Evolutionary conservation across 345 rosid genomes (phyloP), one percentile per base, ranked within the genome.

Genomic region (Citrus medica): DNA sequence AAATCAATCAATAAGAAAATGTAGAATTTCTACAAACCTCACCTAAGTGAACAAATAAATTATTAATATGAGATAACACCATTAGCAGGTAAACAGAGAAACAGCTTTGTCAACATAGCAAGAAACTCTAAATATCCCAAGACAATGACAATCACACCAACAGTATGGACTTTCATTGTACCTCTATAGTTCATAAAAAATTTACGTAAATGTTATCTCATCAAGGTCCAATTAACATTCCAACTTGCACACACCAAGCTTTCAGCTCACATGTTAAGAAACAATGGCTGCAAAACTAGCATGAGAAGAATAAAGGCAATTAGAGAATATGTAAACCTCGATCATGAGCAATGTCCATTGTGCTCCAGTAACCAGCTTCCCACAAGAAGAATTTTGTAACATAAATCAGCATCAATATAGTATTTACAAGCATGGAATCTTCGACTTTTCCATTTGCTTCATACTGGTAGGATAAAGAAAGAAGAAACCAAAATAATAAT

Each of bases 351-450:
- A 96, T 94, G 76, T 96, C 99, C 99, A 96, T 96, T 71, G 98
- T 92, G 89, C 81, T 94, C 98, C 95, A 94, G 79, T 94, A 96
- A 71, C 99, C 99, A 81, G 95, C 95, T 89, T 96, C 99, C 99
- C 99, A 96, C 98, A 97, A 94, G 83, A 92, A 96, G 82, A 96
- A 96, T 74, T 93, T 96, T 69, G 99, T 88, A 76, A 94, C 92
- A 79, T 94, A 96, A 74, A 90, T 88, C 82, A 94, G 84, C 98
- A 92, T 92, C 86, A 96, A 79, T 83, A 88, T 83, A 63, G 99
- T 96, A 86, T 93, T 96, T 74, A 96, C 98, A 76, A 94, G 86
- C 94, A 96, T 92, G 71, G 99, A 94, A 83, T 97, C 98, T 10
- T 97, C 82, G 63, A 97, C 91, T 81, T 79, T 89, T 51, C 94